phyloP scores from a whole-genome alignment of 2,329 filamentous ascomycete species.

The Scytalidium sp. region DNA sequence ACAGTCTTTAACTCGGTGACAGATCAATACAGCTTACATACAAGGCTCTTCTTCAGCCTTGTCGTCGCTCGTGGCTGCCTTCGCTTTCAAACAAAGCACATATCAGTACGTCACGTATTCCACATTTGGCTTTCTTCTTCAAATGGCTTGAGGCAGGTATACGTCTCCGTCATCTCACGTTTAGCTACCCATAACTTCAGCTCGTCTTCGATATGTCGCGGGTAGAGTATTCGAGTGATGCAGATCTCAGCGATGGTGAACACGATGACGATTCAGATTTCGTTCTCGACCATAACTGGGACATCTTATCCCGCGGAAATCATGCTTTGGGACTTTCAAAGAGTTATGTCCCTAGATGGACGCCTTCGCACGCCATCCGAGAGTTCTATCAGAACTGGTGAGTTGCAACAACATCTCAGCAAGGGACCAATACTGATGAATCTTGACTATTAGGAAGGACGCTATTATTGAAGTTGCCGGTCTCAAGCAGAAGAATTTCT shows the following conservation, averaged over 20 bases:
- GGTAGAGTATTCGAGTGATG: too few relatives aligned
- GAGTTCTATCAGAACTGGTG: conserved; percentile 19
- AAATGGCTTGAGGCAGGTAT: too few relatives aligned
- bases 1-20: too few relatives aligned
- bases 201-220: too few relatives aligned
- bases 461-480: conserved; percentile 8
- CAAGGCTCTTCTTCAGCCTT: too few relatives aligned
- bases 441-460: conserved; percentile 9
- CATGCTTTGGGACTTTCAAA: conserved; percentile 6
- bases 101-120: too few relatives aligned
- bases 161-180: too few relatives aligned
- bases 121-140: too few relatives aligned
- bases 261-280: not conserved
- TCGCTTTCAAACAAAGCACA: too few relatives aligned
- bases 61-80: too few relatives aligned
- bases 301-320: not conserved
- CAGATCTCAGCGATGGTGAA: not conserved
- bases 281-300: not conserved
- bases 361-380: conserved; percentile 8
- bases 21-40: too few relatives aligned
- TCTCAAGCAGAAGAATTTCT: conserved; percentile 1
- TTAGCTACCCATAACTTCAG: too few relatives aligned
- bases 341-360: conserved; percentile 9
- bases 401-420: not conserved
- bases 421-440: not conserved